Evolutionary conservation across 805 yeast genomes (phyloP).

Genomic region (Ascoidea asiatica): DNA sequence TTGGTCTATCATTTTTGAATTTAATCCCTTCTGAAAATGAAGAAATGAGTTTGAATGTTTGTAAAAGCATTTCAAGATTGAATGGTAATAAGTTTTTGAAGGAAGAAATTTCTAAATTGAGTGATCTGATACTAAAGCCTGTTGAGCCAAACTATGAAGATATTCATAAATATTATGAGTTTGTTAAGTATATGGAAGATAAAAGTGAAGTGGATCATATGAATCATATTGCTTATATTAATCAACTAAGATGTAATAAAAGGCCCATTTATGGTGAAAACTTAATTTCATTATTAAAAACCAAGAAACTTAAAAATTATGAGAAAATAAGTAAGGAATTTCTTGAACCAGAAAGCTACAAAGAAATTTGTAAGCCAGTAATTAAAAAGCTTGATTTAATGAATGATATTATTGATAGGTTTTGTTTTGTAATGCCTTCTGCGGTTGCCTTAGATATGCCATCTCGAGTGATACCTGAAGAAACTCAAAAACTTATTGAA

Average conservation of each 20-base stretch:
- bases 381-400: conserved; percentile 24
- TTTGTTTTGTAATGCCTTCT: conserved; percentile 78
- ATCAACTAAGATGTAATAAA: conserved; percentile 48
- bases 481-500: conserved; percentile 19
- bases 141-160: conserved; percentile 21
- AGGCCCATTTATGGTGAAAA: conserved; percentile 60
- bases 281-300: conserved; percentile 27
- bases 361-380: conserved; percentile 28
- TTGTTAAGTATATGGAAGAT: conserved; percentile 38
- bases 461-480: conserved; percentile 32
- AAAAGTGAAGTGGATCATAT: conserved; percentile 36
- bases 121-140: conserved; percentile 20
- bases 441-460: conserved; percentile 68
- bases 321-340: conserved; percentile 3
- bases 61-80: conserved; percentile 27
- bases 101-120: conserved; percentile 29
- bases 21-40: conserved; percentile 39
- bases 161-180: conserved; percentile 46
- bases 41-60: conserved; percentile 29
- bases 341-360: conserved; percentile 13
- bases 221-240: conserved; percentile 46
- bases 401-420: conserved; percentile 50
- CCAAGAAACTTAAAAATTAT: conserved; percentile 18
- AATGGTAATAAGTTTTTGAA: conserved; percentile 34
- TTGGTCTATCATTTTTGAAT: conserved; percentile 48